Percentiles rank a stretch among this genome's conserved stretches.
phyloP scores from a whole-genome alignment of 768 basidiomycete species.

The Tulasnella sp. region DNA sequence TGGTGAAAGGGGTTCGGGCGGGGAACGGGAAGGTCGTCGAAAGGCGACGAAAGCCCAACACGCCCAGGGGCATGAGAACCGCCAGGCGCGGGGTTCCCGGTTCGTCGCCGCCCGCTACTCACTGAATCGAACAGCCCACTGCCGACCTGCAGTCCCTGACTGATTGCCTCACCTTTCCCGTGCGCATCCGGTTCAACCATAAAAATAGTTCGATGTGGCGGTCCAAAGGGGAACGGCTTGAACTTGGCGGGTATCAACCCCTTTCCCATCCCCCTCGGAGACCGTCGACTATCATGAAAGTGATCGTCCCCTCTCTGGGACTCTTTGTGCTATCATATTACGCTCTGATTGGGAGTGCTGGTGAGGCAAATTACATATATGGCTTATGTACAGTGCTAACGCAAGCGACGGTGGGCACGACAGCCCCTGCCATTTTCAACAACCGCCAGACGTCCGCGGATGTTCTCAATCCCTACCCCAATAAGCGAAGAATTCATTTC shows the following conservation, averaged over 20 bases:
- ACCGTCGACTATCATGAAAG: background rate
- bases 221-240: conserved; percentile 1
- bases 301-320: background rate
- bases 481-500: conserved; percentile 60
- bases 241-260: background rate
- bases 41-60: too few relatives aligned
- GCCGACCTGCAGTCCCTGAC: background rate
- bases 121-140: background rate
- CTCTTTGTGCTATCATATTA: conserved; percentile 2
- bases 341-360: background rate
- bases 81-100: too few relatives aligned
- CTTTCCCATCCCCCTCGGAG: background rate
- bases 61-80: too few relatives aligned
- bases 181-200: background rate
- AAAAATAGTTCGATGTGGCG: background rate
- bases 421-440: background rate
- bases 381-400: background rate
- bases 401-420: background rate
- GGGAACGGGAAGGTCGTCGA: too few relatives aligned
- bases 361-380: background rate
- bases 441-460: background rate
- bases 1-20: too few relatives aligned
- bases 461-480: conserved; percentile 50
- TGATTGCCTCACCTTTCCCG: background rate
- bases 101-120: too few relatives aligned